A percentile compares a stretch with the other conserved stretches of the same genome.
These are phyloP conservation scores for Trichoderma breve DNA, from an alignment of 2,329 filamentous ascomycete species.

Conservation along the genomic window DNA sequence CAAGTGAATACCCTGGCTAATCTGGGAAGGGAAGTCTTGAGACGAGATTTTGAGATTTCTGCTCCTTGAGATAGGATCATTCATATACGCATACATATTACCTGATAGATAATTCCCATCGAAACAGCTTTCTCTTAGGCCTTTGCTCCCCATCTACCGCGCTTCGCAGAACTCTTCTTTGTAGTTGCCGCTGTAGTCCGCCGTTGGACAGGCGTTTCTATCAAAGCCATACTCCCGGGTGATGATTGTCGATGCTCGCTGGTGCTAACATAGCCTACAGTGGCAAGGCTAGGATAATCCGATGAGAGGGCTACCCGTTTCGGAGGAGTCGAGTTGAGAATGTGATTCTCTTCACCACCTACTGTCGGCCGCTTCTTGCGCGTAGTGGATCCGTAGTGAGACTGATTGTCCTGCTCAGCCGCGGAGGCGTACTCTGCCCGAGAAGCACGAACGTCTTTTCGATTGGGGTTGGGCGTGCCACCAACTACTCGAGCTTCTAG, in stretches of 20 bases:
- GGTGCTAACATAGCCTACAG: conserved; percentile 16
- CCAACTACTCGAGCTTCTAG: conserved; percentile 29
- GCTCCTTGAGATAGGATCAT: neutral
- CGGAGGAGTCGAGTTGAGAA: conserved; percentile 21
- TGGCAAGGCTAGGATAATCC: conserved; percentile 22
- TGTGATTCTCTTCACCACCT: conserved; percentile 22
- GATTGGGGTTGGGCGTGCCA: neutral
- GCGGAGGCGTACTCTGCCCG: neutral
- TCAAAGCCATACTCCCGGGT: conserved; percentile 1
- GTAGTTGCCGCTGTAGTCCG: neutral
- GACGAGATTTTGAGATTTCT: conserved; percentile 37
- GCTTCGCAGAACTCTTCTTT: conserved; percentile 3
- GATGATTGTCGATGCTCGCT: conserved; percentile 24
- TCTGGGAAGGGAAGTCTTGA: conserved; percentile 45
- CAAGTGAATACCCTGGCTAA: conserved; percentile 47
- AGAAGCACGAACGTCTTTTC: conserved; percentile 3
- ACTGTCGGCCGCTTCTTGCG: conserved; percentile 25
- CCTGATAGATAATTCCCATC: neutral
- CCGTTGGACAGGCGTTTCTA: conserved; percentile 1
- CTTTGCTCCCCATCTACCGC: conserved; percentile 16
- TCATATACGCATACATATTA: neutral
- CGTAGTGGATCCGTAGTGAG: conserved; percentile 18
- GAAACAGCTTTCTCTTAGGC: neutral
- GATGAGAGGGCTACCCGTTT: conserved; percentile 30
- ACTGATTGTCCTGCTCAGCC: neutral